A percentile compares a stretch with the other conserved stretches of the same genome.
Evolutionary conservation across 345 rosid species (phyloP).

Genomic region (Sonneratia alba): DNA sequence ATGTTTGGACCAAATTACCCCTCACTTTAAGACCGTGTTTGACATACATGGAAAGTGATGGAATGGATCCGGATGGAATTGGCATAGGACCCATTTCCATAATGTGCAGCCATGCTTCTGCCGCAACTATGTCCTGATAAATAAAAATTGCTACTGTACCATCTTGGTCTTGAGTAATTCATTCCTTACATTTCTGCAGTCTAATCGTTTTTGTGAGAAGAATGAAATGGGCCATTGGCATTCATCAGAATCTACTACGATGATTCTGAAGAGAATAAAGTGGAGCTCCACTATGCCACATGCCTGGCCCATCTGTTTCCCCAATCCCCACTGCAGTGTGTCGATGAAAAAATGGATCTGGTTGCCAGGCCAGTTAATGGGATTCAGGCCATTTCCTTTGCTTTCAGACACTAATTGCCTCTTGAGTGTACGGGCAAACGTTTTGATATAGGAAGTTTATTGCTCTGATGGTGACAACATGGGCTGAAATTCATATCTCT

Average conservation of each 20-base stretch:
- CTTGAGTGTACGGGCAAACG: neutral
- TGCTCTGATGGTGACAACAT: neutral
- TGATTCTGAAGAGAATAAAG: constrained; percentile 1
- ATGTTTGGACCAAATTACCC: constrained; percentile 28
- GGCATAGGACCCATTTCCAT: neutral
- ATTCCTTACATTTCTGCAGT: neutral
- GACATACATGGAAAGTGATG: neutral
- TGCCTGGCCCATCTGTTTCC: neutral
- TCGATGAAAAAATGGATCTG: neutral
- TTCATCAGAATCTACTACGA: neutral
- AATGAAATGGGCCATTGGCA: neutral
- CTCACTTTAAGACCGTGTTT: neutral
- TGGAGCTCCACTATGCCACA: constrained; percentile 1
- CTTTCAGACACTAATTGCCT: neutral
- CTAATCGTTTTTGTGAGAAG: neutral
- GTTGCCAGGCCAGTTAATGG: neutral
- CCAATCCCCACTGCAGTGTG: neutral
- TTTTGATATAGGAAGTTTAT: neutral
- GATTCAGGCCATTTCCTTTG: neutral
- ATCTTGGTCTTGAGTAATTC: neutral
- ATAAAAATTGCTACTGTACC: neutral
- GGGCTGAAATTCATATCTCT: neutral
- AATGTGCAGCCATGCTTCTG: neutral
- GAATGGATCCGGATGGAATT: neutral
- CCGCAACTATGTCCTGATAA: neutral